Conservation (phyloP, 805 yeast genomes). For the Clavispora vitiphila region DNA sequence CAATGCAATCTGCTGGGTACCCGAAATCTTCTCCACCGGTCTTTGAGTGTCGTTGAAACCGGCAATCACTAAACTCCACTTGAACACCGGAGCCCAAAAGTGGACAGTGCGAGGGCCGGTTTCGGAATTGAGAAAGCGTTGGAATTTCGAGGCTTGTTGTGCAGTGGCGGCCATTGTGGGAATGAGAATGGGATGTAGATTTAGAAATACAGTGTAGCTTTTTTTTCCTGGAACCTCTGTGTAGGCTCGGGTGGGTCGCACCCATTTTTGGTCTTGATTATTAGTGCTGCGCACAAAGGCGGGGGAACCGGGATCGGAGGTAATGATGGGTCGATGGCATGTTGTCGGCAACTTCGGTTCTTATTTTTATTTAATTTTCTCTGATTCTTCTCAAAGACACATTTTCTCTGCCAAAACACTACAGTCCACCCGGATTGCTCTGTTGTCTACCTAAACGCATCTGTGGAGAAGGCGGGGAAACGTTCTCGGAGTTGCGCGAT, state of each 20-base stretch:
- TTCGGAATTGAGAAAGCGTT: slow-evolving; percentile 71
- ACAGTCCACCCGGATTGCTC: neutral
- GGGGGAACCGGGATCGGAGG: neutral
- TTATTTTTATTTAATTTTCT: no score
- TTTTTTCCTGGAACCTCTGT: neutral
- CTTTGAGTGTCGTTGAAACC: slow-evolving; percentile 82
- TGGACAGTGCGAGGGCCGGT: slow-evolving; percentile 98
- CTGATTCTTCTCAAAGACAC: no score
- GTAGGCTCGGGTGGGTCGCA: slow-evolving; percentile 2
- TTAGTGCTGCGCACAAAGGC: neutral
- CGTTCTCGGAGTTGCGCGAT: neutral
- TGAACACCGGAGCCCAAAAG: slow-evolving; percentile 72
- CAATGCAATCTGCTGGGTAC: slow-evolving; percentile 83
- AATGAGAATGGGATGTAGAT: slow-evolving; percentile 1
- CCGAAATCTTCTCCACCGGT: slow-evolving; percentile 88
- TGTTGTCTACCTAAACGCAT: neutral
- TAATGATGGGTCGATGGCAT: no score
- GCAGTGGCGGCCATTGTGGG: slow-evolving; percentile 23
- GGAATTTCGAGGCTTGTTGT: slow-evolving; percentile 49
- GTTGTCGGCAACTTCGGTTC: no score
- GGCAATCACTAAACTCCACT: slow-evolving; percentile 90
- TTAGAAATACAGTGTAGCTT: neutral
- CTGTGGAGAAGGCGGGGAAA: slow-evolving; percentile 1
- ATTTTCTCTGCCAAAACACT: no score
- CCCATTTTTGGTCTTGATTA: slow-evolving; percentile 8